Evolutionary conservation across 305 asterid genomes (phyloP).

Genomic region (Plantago coronopus): DNA sequence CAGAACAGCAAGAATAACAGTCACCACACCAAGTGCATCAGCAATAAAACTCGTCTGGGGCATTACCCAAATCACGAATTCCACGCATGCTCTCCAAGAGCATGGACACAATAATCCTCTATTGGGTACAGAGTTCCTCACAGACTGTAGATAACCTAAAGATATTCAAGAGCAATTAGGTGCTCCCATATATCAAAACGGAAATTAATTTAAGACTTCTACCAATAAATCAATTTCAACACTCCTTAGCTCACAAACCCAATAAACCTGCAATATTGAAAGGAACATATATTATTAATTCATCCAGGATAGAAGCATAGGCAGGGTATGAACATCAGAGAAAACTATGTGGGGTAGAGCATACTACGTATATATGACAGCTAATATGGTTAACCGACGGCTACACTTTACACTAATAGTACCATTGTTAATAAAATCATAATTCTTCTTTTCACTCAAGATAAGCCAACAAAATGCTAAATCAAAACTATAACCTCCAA

Average conservation of each 20-base stretch:
- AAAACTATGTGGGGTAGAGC: not conserved
- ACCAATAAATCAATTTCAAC: not conserved
- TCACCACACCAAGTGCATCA: conserved; percentile 94
- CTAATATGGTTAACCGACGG: no score
- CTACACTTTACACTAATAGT: no score
- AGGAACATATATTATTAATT: conserved; percentile 9
- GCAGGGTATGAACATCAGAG: not conserved
- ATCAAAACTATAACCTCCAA: no score
- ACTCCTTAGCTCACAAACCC: conserved; percentile 13
- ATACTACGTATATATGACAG: no score
- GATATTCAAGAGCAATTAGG: conserved; percentile 4
- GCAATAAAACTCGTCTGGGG: conserved; percentile 66
- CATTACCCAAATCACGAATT: conserved; percentile 80
- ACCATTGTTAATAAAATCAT: no score
- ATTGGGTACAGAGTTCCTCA: conserved; percentile 25
- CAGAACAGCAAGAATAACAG: conserved; percentile 63
- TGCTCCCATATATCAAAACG: not conserved
- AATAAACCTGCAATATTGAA: conserved; percentile 30
- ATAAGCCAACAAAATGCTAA: no score
- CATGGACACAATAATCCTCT: conserved; percentile 53
- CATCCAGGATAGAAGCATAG: not conserved
- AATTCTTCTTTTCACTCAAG: no score
- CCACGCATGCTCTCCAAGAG: conserved; percentile 95
- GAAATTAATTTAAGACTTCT: no score
- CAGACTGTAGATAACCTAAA: conserved; percentile 19